Conservation (phyloP, 2,329 filamentous ascomycete genomes). For the Ophiostoma pallidulum region DNA sequence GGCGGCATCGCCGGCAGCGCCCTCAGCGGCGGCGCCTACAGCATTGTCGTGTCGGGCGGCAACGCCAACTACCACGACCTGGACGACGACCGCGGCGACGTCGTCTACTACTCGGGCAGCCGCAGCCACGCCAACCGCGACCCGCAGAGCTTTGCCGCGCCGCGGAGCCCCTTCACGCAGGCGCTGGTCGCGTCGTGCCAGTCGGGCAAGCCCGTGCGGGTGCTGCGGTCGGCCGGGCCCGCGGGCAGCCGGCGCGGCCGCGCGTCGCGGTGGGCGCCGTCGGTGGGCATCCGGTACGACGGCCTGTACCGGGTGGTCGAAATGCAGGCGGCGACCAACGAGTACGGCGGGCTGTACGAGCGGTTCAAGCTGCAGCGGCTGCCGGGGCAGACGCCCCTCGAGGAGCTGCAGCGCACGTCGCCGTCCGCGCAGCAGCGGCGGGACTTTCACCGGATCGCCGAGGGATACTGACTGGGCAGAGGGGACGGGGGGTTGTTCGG, state of each 20-base stretch:
- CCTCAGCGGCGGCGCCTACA: slow-evolving; percentile 36
- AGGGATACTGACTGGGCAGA: slow-evolving; percentile 13
- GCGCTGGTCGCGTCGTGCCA: slow-evolving; percentile 17
- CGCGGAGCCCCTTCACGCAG: slow-evolving; percentile 12
- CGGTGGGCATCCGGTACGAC: slow-evolving; percentile 27
- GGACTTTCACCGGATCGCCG: slow-evolving; percentile 13
- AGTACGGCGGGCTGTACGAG: slow-evolving; percentile 16
- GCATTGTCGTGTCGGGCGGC: slow-evolving; percentile 36
- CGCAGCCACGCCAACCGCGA: slow-evolving; percentile 16
- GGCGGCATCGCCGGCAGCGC: slow-evolving; percentile 42
- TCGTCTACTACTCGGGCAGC: slow-evolving; percentile 22
- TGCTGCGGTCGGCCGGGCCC: slow-evolving; percentile 21
- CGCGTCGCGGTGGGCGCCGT: slow-evolving; percentile 14
- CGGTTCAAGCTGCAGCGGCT: slow-evolving; percentile 19
- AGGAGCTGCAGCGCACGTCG: slow-evolving; percentile 8
- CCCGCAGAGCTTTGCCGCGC: neutral
- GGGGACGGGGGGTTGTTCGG: neutral
- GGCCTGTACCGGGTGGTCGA: slow-evolving; percentile 25
- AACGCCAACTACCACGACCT: slow-evolving; percentile 18
- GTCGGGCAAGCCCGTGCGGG: slow-evolving; percentile 19
- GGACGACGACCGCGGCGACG: slow-evolving; percentile 20
- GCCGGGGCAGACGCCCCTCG: slow-evolving; percentile 15
- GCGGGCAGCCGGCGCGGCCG: neutral
- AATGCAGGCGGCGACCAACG: slow-evolving; percentile 10
- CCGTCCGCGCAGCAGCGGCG: slow-evolving; percentile 13